phyloP scores from a whole-genome alignment of 2,329 filamentous ascomycete species.

The Apiospora saccharicola region DNA sequence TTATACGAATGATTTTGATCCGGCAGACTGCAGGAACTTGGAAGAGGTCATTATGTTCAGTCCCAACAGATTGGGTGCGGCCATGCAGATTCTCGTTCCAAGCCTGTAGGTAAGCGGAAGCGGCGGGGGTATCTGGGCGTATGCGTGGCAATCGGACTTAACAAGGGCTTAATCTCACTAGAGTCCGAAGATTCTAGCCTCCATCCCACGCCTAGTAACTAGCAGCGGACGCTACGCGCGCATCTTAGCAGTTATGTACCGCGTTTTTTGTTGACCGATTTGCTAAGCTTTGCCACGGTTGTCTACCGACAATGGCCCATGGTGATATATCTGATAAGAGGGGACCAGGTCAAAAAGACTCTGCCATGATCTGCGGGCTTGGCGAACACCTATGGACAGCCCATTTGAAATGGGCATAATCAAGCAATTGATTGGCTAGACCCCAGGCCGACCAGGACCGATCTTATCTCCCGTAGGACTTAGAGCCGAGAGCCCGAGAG shows the following conservation, averaged over 20 bases:
- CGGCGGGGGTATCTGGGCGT: background rate
- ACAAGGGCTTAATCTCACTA: slow-evolving; percentile 8
- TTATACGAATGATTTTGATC: background rate
- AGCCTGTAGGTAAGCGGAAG: slow-evolving; percentile 2
- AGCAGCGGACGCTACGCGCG: background rate
- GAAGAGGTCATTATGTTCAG: background rate
- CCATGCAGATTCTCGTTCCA: background rate
- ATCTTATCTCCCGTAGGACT: slow-evolving; percentile 23
- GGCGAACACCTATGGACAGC: slow-evolving; percentile 2
- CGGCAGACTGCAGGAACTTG: background rate
- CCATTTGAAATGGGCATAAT: background rate
- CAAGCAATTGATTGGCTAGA: background rate
- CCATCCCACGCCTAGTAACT: background rate
- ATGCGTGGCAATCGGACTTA: slow-evolving; percentile 9
- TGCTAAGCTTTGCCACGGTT: background rate
- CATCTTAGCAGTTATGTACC: background rate
- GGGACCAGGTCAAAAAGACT: background rate
- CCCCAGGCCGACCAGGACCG: slow-evolving; percentile 3
- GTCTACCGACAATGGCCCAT: background rate
- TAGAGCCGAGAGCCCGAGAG: slow-evolving; percentile 22
- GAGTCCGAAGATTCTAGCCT: background rate
- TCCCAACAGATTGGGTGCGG: slow-evolving; percentile 4
- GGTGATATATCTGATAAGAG: slow-evolving; percentile 6
- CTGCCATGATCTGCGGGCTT: slow-evolving; percentile 4
- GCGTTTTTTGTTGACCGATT: background rate